Evolutionary conservation across 441 rosid genomes (phyloP).

Genomic region (Pelargonium australe): DNA sequence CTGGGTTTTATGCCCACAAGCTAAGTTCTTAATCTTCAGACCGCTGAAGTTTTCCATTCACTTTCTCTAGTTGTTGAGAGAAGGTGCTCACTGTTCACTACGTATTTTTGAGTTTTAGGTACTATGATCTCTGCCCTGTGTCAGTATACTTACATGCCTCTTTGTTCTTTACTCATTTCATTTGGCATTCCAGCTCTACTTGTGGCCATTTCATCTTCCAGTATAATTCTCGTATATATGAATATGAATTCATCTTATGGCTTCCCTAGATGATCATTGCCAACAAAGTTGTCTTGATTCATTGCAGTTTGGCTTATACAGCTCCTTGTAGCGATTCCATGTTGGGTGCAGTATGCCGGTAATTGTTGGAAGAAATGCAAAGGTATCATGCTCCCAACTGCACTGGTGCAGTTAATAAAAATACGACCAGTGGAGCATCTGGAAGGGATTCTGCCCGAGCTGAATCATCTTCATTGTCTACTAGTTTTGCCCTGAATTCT

Average conservation of each 20-base stretch:
- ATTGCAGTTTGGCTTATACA: constrained; percentile 37
- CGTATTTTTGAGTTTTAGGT: constrained; percentile 22
- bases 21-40: neutral
- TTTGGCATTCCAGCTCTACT: neutral
- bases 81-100: constrained; percentile 4
- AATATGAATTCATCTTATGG: neutral
- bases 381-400: constrained; percentile 86
- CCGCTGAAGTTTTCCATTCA: neutral
- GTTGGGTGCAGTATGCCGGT: constrained; percentile 86
- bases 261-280: constrained; percentile 11
- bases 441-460: constrained; percentile 69
- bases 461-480: constrained; percentile 65
- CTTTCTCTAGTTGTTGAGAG: constrained; percentile 5
- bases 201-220: neutral
- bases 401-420: constrained; percentile 92
- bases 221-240: neutral
- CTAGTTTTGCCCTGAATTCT: constrained; percentile 56
- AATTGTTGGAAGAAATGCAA: constrained; percentile 92
- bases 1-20: constrained; percentile 6
- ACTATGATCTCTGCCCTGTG: constrained; percentile 4
- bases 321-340: constrained; percentile 40
- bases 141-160: constrained; percentile 1
- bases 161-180: neutral
- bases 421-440: constrained; percentile 64
- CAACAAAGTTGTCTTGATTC: constrained; percentile 9